These are phyloP conservation scores for Pythium dissimile DNA, from an alignment of 352 stramenopile genomes.

Conservation along the genomic window DNA sequence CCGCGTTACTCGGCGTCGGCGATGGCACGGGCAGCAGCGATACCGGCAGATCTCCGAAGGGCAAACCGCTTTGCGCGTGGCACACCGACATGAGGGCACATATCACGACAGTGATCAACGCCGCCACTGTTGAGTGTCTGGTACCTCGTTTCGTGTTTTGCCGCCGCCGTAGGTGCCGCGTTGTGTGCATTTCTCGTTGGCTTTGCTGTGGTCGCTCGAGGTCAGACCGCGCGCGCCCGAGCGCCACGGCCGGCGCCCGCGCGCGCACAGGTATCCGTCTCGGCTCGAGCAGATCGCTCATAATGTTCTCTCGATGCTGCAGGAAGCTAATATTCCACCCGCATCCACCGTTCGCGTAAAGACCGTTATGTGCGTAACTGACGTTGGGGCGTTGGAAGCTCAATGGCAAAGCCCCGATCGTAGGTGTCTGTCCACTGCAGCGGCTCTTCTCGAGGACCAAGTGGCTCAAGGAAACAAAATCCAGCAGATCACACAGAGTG, in stretches of 20 bases:
- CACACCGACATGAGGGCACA: conserved; percentile 6
- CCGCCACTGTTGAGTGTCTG: no score
- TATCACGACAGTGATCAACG: no score
- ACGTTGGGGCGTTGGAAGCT: no score
- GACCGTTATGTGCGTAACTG: no score
- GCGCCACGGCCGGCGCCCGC: neutral
- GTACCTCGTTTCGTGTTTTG: no score
- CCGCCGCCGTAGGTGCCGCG: neutral
- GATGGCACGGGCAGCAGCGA: neutral
- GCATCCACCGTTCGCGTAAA: neutral
- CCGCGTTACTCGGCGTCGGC: neutral
- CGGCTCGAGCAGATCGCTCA: conserved; percentile 3
- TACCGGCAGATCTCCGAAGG: neutral
- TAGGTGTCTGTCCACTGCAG: no score
- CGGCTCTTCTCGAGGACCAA: neutral
- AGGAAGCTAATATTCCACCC: no score
- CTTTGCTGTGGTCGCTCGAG: neutral
- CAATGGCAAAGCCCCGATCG: no score
- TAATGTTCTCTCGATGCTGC: neutral
- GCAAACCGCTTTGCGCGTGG: conserved; percentile 1
- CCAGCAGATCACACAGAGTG: neutral
- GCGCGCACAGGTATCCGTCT: conserved; percentile 9
- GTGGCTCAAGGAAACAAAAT: neutral
- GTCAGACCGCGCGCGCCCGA: neutral
- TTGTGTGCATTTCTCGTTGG: no score